Conservation (phyloP, 1,139 yeast genomes). For the Pichia sp. region DNA sequence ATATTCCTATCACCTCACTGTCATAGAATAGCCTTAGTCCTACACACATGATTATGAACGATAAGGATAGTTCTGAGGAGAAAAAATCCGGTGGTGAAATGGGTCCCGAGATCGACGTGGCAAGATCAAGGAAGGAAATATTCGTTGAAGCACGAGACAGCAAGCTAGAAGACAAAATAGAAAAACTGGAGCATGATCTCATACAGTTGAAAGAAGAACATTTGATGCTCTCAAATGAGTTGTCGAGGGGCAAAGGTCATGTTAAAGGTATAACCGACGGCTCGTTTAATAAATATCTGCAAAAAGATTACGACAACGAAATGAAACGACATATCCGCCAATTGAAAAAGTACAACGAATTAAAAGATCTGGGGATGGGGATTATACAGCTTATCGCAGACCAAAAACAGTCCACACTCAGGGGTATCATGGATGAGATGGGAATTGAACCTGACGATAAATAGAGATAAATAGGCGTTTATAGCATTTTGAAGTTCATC, state of each 20-base stretch:
- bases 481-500: not conserved
- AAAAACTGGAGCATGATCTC: conserved; percentile 2
- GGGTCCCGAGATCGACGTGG: not conserved
- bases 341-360: conserved; percentile 39
- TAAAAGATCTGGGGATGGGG: conserved; percentile 48
- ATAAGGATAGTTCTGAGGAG: not conserved
- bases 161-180: not conserved
- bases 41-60: not conserved
- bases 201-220: conserved; percentile 5
- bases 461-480: not conserved
- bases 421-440: conserved; percentile 40
- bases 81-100: not conserved
- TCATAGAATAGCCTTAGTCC: too few species aligned
- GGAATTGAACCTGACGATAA: conserved; percentile 19
- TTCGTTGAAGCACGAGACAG: not conserved
- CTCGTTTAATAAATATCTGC: not conserved
- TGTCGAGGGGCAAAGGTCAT: not conserved
- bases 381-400: conserved; percentile 50
- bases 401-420: conserved; percentile 40
- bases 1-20: too few species aligned
- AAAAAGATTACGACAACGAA: conserved; percentile 8
- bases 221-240: not conserved
- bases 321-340: conserved; percentile 36
- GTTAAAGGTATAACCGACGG: not conserved
- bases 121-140: not conserved